phyloP scores from a whole-genome alignment of 805 yeast species.

The Huiozyma naganishii region DNA sequence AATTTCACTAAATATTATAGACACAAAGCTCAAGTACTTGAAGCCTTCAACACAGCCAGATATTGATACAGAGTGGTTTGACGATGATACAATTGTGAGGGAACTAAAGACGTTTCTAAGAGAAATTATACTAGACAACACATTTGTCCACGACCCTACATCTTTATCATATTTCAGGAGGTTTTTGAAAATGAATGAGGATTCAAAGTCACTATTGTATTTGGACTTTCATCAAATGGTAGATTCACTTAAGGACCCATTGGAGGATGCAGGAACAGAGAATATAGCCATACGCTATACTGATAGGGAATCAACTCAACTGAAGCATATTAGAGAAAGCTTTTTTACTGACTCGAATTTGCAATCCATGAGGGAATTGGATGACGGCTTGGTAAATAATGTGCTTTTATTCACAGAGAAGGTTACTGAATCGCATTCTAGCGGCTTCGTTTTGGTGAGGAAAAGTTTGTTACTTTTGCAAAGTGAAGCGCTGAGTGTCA shows the following conservation, averaged over 20 bases:
- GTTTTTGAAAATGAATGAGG: slow-evolving; percentile 5
- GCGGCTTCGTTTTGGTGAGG: slow-evolving; percentile 36
- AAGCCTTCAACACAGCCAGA: slow-evolving; percentile 1
- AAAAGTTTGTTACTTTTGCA: slow-evolving; percentile 52
- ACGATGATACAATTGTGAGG: slow-evolving; percentile 7
- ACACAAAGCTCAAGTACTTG: slow-evolving; percentile 13
- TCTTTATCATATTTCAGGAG: slow-evolving; percentile 11
- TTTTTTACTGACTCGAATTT: slow-evolving; percentile 13
- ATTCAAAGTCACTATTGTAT: slow-evolving; percentile 16
- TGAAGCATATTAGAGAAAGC: slow-evolving; percentile 13
- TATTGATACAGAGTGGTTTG: background rate
- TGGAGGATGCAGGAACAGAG: slow-evolving; percentile 35
- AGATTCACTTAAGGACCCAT: slow-evolving; percentile 60
- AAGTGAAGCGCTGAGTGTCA: slow-evolving; percentile 35
- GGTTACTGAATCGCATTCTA: slow-evolving; percentile 2
- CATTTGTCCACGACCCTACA: slow-evolving; percentile 10
- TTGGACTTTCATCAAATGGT: slow-evolving; percentile 60
- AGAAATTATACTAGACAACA: slow-evolving; percentile 11
- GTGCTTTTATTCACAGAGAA: slow-evolving; percentile 7
- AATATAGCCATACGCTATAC: slow-evolving; percentile 19
- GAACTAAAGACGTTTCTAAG: slow-evolving; percentile 10
- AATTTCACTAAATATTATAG: slow-evolving; percentile 19
- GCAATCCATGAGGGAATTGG: slow-evolving; percentile 13
- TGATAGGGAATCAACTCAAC: slow-evolving; percentile 18
- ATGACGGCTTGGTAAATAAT: slow-evolving; percentile 12